phyloP scores from a whole-genome alignment of 805 yeast genomes.

The Candida fluviatilis region DNA sequence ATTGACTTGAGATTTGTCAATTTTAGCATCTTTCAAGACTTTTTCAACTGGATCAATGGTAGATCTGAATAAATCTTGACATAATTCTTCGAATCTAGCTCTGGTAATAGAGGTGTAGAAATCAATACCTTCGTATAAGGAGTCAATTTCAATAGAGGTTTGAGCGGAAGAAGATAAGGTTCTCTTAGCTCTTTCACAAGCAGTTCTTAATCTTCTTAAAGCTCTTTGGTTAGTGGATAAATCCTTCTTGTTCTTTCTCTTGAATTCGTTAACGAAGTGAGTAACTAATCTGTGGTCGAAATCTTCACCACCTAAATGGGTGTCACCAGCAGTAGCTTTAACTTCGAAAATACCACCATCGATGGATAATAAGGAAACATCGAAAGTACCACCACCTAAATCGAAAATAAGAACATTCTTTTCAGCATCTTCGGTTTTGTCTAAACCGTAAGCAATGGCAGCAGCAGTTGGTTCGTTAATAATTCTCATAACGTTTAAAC shows the following conservation, averaged over 20 bases:
- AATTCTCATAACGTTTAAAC: conserved; percentile 90
- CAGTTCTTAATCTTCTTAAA: conserved; percentile 96
- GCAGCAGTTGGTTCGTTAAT: conserved; percentile 91
- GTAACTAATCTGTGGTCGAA: conserved; percentile 94
- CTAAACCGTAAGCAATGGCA: conserved; percentile 62
- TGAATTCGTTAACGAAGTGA: conserved; percentile 92
- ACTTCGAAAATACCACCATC: conserved; percentile 49
- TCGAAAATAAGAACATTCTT: conserved; percentile 51
- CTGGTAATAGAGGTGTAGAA: conserved; percentile 95
- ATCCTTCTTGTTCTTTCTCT: conserved; percentile 97
- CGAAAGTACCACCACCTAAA: conserved; percentile 49
- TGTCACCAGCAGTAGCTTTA: conserved; percentile 48
- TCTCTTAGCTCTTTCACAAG: conserved; percentile 99
- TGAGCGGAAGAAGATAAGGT: conserved; percentile 94
- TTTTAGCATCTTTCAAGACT: conserved; percentile 85
- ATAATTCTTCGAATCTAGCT: conserved; percentile 96
- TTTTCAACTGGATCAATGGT: conserved; percentile 94
- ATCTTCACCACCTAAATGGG: conserved; percentile 89
- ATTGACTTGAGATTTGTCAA: conserved; percentile 84
- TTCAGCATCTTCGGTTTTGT: conserved; percentile 59
- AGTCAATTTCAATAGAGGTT: conserved; percentile 92
- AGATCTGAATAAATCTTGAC: conserved; percentile 91
- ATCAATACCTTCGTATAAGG: conserved; percentile 91
- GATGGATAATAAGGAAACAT: conserved; percentile 43
- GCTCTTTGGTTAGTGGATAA: conserved; percentile 92